These are phyloP conservation scores for Trichoderma hamatum DNA, from an alignment of 2,329 filamentous ascomycete species.

Conservation along the genomic window DNA sequence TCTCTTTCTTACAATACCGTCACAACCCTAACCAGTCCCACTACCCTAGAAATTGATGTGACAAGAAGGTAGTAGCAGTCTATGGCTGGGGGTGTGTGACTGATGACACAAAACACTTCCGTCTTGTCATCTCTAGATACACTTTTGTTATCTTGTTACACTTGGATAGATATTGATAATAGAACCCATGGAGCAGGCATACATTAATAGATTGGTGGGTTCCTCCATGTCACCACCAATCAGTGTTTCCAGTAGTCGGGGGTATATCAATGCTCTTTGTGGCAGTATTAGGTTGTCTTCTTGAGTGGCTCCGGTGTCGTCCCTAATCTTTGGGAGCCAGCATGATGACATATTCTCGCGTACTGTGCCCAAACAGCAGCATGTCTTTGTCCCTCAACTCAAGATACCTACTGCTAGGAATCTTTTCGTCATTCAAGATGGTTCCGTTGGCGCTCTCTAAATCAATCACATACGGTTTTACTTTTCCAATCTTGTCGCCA, in stretches of 20 bases:
- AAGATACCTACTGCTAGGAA: conserved; percentile 78
- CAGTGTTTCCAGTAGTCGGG: neutral
- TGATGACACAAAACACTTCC: neutral
- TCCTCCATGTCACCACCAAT: neutral
- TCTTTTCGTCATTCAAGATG: conserved; percentile 71
- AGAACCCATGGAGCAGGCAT: neutral
- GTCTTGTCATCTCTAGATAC: neutral
- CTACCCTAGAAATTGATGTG: neutral
- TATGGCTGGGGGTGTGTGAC: neutral
- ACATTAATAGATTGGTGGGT: neutral
- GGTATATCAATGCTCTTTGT: neutral
- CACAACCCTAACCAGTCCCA: too few relatives aligned
- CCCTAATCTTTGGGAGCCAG: conserved; percentile 57
- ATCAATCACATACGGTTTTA: conserved; percentile 89
- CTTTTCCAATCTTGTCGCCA: conserved; percentile 77
- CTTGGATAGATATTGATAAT: neutral
- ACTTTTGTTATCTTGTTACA: neutral
- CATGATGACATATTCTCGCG: conserved; percentile 95
- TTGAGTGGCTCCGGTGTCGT: neutral
- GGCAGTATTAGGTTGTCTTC: neutral
- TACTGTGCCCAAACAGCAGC: conserved; percentile 82
- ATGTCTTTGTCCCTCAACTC: conserved; percentile 90
- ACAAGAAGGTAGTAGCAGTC: neutral
- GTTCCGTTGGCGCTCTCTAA: conserved; percentile 94
- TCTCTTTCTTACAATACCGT: too few relatives aligned